A percentile compares a stretch with the other conserved stretches of the same genome.
Evolutionary conservation across 768 basidiomycete species (phyloP).

Genomic region (Suillus subalutaceus): DNA sequence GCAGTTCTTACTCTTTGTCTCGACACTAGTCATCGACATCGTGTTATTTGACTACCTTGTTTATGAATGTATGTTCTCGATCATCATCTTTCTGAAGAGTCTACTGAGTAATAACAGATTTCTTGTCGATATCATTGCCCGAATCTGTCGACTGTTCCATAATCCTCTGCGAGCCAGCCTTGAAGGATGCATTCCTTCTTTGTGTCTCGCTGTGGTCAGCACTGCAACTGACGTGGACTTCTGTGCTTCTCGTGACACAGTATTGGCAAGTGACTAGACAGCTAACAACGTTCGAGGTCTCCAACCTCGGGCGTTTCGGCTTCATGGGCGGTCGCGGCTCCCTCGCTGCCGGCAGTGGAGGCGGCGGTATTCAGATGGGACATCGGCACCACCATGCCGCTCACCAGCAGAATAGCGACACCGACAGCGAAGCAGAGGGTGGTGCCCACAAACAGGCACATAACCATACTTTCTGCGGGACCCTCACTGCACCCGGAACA

Average conservation of each 20-base stretch:
- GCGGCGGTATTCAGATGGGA: slow-evolving; percentile 74
- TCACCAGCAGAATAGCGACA: slow-evolving; percentile 48
- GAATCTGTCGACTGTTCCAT: slow-evolving; percentile 25
- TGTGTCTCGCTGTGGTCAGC: slow-evolving; percentile 84
- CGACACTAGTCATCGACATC: slow-evolving; percentile 82
- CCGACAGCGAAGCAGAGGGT: slow-evolving; percentile 38
- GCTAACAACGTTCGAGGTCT: slow-evolving; percentile 95
- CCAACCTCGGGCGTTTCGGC: slow-evolving; percentile 92
- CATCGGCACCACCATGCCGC: slow-evolving; percentile 55
- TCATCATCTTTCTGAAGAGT: not conserved
- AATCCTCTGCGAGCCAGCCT: slow-evolving; percentile 67
- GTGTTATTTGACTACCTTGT: slow-evolving; percentile 81
- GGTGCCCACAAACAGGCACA: slow-evolving; percentile 49
- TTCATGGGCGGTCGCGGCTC: slow-evolving; percentile 94
- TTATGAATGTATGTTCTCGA: slow-evolving; percentile 70
- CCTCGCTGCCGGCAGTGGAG: slow-evolving; percentile 56
- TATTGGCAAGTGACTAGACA: slow-evolving; percentile 92
- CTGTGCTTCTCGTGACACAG: slow-evolving; percentile 82
- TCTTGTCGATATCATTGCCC: slow-evolving; percentile 42
- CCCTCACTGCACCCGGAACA: slow-evolving; percentile 34
- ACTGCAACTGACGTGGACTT: slow-evolving; percentile 94
- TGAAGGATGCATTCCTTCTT: slow-evolving; percentile 83
- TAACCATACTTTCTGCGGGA: slow-evolving; percentile 38
- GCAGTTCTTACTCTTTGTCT: slow-evolving; percentile 93
- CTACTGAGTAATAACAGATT: slow-evolving; percentile 45